Evolutionary conservation across 2,329 filamentous ascomycete species (phyloP).

Genomic region (Gnomoniopsis smithogilvyi): DNA sequence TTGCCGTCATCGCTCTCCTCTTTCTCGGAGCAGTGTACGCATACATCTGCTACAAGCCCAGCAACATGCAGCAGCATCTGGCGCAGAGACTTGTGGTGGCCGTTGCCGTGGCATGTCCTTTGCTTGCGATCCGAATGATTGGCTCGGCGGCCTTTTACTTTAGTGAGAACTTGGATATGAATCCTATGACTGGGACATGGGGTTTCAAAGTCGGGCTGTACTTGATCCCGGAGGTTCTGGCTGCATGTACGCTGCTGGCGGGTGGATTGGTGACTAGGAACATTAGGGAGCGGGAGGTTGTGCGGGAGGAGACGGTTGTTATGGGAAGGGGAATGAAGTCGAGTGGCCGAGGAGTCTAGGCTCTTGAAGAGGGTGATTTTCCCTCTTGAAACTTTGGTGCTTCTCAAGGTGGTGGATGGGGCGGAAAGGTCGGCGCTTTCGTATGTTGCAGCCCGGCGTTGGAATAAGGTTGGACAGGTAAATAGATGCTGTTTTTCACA

Average conservation of each 20-base stretch:
- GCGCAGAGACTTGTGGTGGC: slow-evolving; percentile 20
- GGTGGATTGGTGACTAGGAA: slow-evolving; percentile 1
- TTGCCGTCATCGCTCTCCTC: slow-evolving; percentile 22
- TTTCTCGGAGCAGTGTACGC: slow-evolving; percentile 14
- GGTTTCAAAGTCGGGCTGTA: slow-evolving; percentile 22
- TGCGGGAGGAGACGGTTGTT: background rate
- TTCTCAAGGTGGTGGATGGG: too few species aligned
- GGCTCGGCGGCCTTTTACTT: slow-evolving; percentile 24
- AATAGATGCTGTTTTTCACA: too few species aligned
- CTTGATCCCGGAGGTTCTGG: slow-evolving; percentile 23
- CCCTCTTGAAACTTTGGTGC: too few species aligned
- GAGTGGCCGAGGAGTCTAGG: background rate
- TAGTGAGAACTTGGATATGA: slow-evolving; percentile 18
- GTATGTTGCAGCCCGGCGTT: too few species aligned
- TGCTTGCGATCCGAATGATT: slow-evolving; percentile 24
- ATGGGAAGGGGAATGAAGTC: background rate
- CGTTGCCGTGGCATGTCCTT: slow-evolving; percentile 20
- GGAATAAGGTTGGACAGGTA: too few species aligned
- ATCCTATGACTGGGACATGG: slow-evolving; percentile 22
- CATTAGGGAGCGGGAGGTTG: background rate
- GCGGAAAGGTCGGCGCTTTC: too few species aligned
- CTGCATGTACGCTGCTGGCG: background rate
- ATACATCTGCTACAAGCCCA: background rate
- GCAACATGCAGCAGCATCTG: background rate
- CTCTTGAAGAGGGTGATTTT: background rate